These are phyloP conservation scores for Teratosphaeria viscida DNA, from an alignment of 2,329 filamentous ascomycete species.

Conservation along the genomic window DNA sequence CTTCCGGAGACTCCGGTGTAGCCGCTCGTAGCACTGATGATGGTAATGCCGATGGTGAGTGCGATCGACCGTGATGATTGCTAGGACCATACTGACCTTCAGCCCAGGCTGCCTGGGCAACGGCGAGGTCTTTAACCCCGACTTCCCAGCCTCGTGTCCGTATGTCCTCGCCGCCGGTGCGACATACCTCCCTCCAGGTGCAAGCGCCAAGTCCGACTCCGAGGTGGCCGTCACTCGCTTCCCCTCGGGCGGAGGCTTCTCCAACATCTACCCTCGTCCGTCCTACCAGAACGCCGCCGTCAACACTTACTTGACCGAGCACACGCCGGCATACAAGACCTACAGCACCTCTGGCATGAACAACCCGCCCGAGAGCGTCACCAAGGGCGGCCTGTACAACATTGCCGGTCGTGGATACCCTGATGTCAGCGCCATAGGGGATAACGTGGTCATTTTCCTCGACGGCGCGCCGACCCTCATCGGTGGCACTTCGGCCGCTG, in stretches of 20 bases:
- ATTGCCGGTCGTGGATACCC: conserved; percentile 38
- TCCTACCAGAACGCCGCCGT: conserved; percentile 37
- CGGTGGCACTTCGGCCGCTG: conserved; percentile 40
- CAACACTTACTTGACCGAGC: conserved; percentile 29
- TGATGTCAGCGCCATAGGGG: conserved; percentile 25
- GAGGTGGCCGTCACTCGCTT: conserved; percentile 31
- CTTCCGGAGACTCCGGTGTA: conserved; percentile 38
- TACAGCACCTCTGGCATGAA: not conserved
- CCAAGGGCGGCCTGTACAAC: conserved; percentile 35
- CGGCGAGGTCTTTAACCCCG: conserved; percentile 33
- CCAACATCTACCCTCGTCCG: conserved; percentile 38
- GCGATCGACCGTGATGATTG: not conserved
- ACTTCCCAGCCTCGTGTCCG: conserved; percentile 38
- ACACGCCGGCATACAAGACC: conserved; percentile 30
- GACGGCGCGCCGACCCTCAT: conserved; percentile 29
- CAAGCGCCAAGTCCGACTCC: conserved; percentile 15
- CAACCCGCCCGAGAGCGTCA: not conserved
- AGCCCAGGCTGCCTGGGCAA: conserved; percentile 20
- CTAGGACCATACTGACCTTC: not conserved
- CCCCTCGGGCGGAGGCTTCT: conserved; percentile 37
- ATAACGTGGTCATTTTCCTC: conserved; percentile 18
- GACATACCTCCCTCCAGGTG: conserved; percentile 30
- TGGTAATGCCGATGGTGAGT: not conserved
- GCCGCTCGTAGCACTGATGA: conserved; percentile 33
- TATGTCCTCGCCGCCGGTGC: conserved; percentile 46